Evolutionary conservation across 495 filamentous ascomycete genomes (phyloP), one percentile per base, ranked within the genome.

Genomic region (Jackrogersella minutella): DNA sequence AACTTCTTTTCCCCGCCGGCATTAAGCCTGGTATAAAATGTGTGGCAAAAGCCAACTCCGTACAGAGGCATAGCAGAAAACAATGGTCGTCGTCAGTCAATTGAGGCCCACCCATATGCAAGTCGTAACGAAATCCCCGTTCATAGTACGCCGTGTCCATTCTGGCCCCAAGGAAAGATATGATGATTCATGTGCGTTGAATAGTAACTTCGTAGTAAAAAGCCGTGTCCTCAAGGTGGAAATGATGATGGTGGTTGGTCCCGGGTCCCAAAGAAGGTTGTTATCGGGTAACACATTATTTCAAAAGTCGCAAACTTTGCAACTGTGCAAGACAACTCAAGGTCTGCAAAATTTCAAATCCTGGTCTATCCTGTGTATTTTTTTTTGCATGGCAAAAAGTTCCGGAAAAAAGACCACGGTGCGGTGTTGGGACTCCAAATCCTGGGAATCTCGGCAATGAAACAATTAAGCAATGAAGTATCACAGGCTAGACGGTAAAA

Each of bases 261-360:
- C 71, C 62, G 71, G 60, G 37, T 62, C 50, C 36, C 49, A 52
- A 31, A 26, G 41, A 46, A 55, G 65, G 59, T 33, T 62, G n/a
- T n/a, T n/a, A n/a, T 70, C 61, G 70, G 54, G 55, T 43, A 63
- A 68, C 60, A 64, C 64, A 74, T 73, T 73, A 69, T 73, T 71
- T 64, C 62, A 66, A 30, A 74, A 81, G 78, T 62, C 77, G 77
- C 76, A 72, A 73, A 80, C 79, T 82, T 81, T 76, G 80, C 80
- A 82, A 72, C 77, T 77, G 75, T 59, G 72, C 64, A 68, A 61
- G 66, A 74, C 65, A 24, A 28, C 62, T 68, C 19, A 57, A 67
- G 69, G 51, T 72, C 70, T 70, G 65, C 62, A 70, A 73, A 76
- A 73, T 69, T n/a, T 76, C 71, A 64, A 64, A 64, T 62, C 73